phyloP scores from a whole-genome alignment of 345 rosid species.

The Salix brachista region DNA sequence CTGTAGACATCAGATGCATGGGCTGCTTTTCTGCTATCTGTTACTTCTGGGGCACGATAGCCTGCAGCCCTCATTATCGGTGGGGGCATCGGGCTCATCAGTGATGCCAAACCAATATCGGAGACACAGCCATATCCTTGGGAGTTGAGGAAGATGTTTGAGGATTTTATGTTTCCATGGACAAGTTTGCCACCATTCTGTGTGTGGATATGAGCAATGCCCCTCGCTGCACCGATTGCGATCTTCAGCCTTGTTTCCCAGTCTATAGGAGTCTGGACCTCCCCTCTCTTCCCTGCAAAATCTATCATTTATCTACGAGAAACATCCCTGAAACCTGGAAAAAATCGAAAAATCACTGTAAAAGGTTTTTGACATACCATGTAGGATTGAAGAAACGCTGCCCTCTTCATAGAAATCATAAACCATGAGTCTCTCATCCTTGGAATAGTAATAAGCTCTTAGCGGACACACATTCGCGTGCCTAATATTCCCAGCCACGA shows the following conservation, averaged over 20 bases:
- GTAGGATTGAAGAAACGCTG: conserved; percentile 24
- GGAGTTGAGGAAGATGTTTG: conserved; percentile 24
- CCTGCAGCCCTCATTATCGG: conserved; percentile 19
- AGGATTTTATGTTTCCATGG: conserved; percentile 37
- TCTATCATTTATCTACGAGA: not conserved
- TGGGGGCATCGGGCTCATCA: conserved; percentile 24
- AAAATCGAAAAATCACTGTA: not conserved
- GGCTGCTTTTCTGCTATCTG: conserved; percentile 27
- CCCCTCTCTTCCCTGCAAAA: conserved; percentile 24
- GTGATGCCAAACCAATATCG: conserved; percentile 21
- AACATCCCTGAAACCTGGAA: not conserved
- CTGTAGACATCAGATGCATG: conserved; percentile 32
- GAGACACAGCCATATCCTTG: conserved; percentile 27
- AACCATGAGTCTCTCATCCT: conserved; percentile 31
- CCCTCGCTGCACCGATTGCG: conserved; percentile 28
- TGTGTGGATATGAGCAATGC: conserved; percentile 26
- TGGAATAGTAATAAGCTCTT: conserved; percentile 30
- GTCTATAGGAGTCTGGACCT: conserved; percentile 20
- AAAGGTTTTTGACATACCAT: conserved; percentile 14
- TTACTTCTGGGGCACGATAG: conserved; percentile 30
- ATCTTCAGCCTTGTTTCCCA: conserved; percentile 33
- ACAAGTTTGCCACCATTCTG: conserved; percentile 24
- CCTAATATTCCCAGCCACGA: conserved; percentile 18
- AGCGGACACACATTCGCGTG: conserved; percentile 19
- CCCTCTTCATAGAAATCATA: conserved; percentile 25